A percentile compares a stretch with the other conserved stretches of the same genome.
Evolutionary conservation across 805 yeast species (phyloP).

Genomic region (Ogataea paraovalis): DNA sequence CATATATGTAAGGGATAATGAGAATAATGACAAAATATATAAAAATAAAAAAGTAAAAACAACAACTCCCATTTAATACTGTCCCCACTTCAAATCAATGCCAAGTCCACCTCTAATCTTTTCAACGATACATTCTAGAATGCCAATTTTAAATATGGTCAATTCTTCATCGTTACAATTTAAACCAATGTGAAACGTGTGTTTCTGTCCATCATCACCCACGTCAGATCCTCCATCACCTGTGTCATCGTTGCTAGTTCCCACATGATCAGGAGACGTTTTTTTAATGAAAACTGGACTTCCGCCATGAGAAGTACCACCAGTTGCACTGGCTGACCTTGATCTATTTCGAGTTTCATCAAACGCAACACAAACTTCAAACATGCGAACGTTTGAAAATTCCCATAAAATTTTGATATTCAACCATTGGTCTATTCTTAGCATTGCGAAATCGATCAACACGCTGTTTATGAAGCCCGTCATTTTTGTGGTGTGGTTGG

Average conservation of each 20-base stretch:
- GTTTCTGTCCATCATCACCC: not conserved
- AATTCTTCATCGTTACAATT: not conserved
- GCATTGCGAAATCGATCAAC: not conserved
- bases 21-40: no score
- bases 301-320: not conserved
- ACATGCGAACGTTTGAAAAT: not conserved
- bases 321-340: not conserved
- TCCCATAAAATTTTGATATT: not conserved
- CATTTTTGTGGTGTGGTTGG: not conserved
- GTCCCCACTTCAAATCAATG: not conserved
- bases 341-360: not conserved
- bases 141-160: not conserved
- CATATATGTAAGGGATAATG: no score
- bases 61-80: no score
- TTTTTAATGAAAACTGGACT: not conserved
- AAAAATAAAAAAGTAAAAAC: no score
- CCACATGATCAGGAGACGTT: not conserved
- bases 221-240: not conserved
- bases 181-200: constrained; percentile 1
- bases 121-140: not conserved
- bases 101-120: not conserved
- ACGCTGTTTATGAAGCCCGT: not conserved
- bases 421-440: not conserved
- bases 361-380: not conserved
- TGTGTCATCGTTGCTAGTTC: not conserved